These are phyloP conservation scores for Stevia rebaudiana DNA, from an alignment of 140 eudicot species.

Conservation along the genomic window DNA sequence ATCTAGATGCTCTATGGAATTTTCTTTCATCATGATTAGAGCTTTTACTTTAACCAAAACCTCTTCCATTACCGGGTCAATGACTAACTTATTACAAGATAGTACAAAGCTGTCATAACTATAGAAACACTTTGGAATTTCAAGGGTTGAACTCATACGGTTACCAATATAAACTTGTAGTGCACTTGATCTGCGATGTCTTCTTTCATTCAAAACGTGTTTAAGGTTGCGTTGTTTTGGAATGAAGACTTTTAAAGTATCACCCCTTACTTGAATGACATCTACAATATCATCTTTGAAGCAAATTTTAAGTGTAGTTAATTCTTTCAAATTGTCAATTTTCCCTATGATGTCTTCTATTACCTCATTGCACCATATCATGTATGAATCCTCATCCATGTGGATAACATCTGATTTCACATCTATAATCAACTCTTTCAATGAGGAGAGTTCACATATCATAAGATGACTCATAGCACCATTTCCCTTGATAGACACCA, in stretches of 20 bases:
- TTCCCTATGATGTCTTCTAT: not conserved
- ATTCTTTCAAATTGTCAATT: not conserved
- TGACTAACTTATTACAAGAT: not conserved
- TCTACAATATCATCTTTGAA: not conserved
- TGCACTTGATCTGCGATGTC: not conserved
- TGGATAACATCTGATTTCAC: not conserved
- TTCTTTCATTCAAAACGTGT: not conserved
- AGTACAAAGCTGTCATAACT: not conserved
- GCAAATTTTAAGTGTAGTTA: not conserved
- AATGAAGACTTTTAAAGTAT: conserved; percentile 4
- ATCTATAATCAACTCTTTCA: conserved; percentile 11
- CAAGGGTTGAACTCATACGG: not conserved
- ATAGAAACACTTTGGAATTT: not conserved
- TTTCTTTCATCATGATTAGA: not conserved
- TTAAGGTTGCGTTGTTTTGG: conserved; percentile 8
- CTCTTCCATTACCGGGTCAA: not conserved
- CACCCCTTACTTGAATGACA: not conserved
- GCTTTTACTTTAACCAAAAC: not conserved
- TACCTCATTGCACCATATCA: not conserved
- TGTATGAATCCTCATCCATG: not conserved
- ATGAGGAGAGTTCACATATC: not conserved
- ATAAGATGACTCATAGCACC: not conserved
- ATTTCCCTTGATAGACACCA: not conserved
- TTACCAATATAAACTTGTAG: conserved; percentile 7
- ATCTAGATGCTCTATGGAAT: not conserved